phyloP scores from a whole-genome alignment of 2,329 filamentous ascomycete species.

The Alternaria sp. region DNA sequence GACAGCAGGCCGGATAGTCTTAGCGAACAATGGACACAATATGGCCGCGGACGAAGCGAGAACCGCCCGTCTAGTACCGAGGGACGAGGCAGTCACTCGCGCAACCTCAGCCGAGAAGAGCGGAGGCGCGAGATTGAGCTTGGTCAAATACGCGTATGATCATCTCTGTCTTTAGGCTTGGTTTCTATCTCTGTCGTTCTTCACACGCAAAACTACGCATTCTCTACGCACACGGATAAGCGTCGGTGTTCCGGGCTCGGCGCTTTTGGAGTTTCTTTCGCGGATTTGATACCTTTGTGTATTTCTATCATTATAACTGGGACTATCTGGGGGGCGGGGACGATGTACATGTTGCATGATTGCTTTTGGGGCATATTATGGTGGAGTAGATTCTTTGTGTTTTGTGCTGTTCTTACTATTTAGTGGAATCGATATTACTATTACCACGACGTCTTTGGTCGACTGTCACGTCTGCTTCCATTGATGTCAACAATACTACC shows the following conservation, averaged over 20 bases:
- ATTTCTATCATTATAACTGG: neutral
- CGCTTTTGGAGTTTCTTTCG: conserved; percentile 12
- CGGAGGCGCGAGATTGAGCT: conserved; percentile 52
- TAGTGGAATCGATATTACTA: neutral
- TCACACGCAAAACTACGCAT: neutral
- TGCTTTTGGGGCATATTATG: neutral
- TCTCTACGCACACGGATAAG: conserved; percentile 10
- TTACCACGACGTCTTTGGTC: neutral
- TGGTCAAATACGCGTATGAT: conserved; percentile 28
- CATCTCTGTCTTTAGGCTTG: neutral
- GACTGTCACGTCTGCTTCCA: neutral
- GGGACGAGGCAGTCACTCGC: conserved; percentile 36
- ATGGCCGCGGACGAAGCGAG: conserved; percentile 38
- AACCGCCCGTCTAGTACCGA: conserved; percentile 36
- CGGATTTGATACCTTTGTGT: conserved; percentile 3
- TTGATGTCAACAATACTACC: neutral
- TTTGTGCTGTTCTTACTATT: neutral
- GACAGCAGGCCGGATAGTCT: conserved; percentile 38
- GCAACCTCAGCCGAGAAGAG: conserved; percentile 48
- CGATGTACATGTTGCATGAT: conserved; percentile 4
- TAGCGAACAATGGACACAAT: conserved; percentile 37
- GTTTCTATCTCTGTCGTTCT: neutral
- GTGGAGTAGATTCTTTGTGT: neutral
- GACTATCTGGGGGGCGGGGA: neutral
- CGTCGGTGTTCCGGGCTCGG: conserved; percentile 19